A percentile compares a stretch with the other conserved stretches of the same genome.
Evolutionary conservation across 768 basidiomycete genomes (phyloP).

Genomic region (Cytidiella melzeri): DNA sequence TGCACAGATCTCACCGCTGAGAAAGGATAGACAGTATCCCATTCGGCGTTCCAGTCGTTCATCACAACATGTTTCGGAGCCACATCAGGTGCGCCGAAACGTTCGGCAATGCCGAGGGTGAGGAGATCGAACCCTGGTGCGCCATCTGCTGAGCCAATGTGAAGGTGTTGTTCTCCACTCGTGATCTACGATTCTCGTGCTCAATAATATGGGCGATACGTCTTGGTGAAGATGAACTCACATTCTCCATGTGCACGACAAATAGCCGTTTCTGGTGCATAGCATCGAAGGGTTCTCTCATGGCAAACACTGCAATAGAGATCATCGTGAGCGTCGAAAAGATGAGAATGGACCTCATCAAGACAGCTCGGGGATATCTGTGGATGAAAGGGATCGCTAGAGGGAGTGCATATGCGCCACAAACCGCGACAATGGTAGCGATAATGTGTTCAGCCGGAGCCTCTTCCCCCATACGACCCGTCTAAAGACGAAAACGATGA

Average conservation of each 20-base stretch:
- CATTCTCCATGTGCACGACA: conserved; percentile 81
- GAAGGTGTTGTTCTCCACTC: conserved; percentile 64
- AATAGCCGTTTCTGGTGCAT: conserved; percentile 88
- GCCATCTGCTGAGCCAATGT: conserved; percentile 77
- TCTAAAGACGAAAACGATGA: conserved; percentile 42
- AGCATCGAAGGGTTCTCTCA: conserved; percentile 61
- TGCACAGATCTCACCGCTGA: conserved; percentile 47
- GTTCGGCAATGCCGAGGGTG: conserved; percentile 49
- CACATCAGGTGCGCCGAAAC: conserved; percentile 46
- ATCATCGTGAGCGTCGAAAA: conserved; percentile 41
- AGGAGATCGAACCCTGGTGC: conserved; percentile 70
- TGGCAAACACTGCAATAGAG: conserved; percentile 55
- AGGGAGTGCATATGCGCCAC: conserved; percentile 54
- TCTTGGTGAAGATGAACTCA: conserved; percentile 33
- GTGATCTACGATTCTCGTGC: conserved; percentile 45
- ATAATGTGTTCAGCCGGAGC: conserved; percentile 89
- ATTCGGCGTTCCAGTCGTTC: conserved; percentile 78
- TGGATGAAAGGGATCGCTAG: conserved; percentile 67
- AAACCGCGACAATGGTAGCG: conserved; percentile 61
- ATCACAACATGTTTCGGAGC: conserved; percentile 46
- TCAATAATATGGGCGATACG: background rate
- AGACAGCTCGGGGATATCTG: conserved; percentile 45
- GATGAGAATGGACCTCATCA: conserved; percentile 37
- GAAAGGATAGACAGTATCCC: conserved; percentile 84
- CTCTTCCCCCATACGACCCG: conserved; percentile 75